Evolutionary conservation across 73 alveolate genomes (phyloP).

Genomic region (Stentor roeselii): DNA sequence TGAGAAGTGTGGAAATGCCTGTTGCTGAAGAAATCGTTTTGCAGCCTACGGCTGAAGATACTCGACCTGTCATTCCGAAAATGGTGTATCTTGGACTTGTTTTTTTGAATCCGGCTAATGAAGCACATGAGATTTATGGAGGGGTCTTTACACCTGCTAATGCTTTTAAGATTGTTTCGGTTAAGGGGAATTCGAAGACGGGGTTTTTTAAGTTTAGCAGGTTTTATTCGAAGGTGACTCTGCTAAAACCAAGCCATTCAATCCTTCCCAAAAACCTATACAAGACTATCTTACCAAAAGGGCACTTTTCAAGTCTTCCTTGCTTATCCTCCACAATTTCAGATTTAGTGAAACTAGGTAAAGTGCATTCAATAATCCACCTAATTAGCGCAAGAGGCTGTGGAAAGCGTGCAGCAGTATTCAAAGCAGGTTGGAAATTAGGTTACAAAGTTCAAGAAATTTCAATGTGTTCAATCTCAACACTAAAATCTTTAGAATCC

Average conservation of each 20-base stretch:
- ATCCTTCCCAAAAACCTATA: not conserved
- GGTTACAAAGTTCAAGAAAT: constrained; percentile 5
- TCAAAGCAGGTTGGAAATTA: not conserved
- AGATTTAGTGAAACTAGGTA: too few species aligned
- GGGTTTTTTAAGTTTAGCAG: not conserved
- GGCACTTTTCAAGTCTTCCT: too few species aligned
- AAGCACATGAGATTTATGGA: not conserved
- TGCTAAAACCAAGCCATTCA: not conserved
- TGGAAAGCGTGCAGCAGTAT: constrained; percentile 10
- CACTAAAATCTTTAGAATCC: not conserved
- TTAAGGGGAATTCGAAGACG: not conserved
- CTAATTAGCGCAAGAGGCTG: constrained; percentile 13
- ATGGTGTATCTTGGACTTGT: not conserved
- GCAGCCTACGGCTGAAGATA: not conserved
- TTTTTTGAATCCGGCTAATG: not conserved
- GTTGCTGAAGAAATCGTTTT: not conserved
- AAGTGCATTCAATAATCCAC: not conserved
- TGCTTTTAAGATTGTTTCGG: not conserved
- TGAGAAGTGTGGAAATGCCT: not conserved
- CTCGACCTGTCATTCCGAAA: not conserved
- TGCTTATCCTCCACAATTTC: too few species aligned
- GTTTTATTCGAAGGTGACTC: not conserved
- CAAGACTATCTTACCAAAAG: not conserved
- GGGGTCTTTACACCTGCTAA: not conserved
- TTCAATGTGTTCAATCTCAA: not conserved